Percentiles rank a stretch among this genome's conserved stretches.
Conservation (phyloP, 495 filamentous ascomycete genomes). For the Trichoderma orchidacearum region DNA sequence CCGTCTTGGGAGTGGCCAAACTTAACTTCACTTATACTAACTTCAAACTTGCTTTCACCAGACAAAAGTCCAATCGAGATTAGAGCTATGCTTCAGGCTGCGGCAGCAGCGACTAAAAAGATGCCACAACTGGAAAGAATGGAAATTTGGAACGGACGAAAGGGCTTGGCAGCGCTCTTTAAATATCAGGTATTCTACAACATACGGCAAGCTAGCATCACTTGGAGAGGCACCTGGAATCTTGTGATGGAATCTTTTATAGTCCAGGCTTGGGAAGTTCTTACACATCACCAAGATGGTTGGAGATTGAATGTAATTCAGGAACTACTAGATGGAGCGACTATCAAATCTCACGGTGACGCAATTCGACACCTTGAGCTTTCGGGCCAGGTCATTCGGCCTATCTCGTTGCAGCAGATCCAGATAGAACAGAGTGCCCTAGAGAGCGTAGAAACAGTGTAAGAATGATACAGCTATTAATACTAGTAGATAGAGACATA, state of each 20-base stretch:
- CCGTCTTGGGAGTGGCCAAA: constrained; percentile 22
- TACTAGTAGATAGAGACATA: no score
- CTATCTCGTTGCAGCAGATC: constrained; percentile 20
- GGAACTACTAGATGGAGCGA: constrained; percentile 14
- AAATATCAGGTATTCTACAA: constrained; percentile 13
- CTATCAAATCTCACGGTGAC: constrained; percentile 21
- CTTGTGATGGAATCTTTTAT: constrained; percentile 15
- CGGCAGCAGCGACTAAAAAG: constrained; percentile 18
- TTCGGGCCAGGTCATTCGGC: constrained; percentile 17
- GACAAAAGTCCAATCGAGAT: constrained; percentile 12
- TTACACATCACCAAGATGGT: constrained; percentile 13
- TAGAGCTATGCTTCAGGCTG: constrained; percentile 15
- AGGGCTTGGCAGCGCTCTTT: constrained; percentile 20
- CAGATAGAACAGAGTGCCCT: constrained; percentile 15
- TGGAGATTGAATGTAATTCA: constrained; percentile 10
- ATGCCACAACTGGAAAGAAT: constrained; percentile 24
- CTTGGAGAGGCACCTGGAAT: constrained; percentile 23
- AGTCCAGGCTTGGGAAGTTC: constrained; percentile 21
- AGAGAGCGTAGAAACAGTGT: constrained; percentile 11
- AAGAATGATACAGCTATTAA: neutral
- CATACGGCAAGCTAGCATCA: constrained; percentile 13
- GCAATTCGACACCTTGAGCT: constrained; percentile 14
- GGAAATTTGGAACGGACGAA: constrained; percentile 26
- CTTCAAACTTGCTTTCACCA: constrained; percentile 15
- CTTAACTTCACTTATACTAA: constrained; percentile 18